phyloP scores from a whole-genome alignment of 148 eudicot genomes.

The Chenopodium quinoa region DNA sequence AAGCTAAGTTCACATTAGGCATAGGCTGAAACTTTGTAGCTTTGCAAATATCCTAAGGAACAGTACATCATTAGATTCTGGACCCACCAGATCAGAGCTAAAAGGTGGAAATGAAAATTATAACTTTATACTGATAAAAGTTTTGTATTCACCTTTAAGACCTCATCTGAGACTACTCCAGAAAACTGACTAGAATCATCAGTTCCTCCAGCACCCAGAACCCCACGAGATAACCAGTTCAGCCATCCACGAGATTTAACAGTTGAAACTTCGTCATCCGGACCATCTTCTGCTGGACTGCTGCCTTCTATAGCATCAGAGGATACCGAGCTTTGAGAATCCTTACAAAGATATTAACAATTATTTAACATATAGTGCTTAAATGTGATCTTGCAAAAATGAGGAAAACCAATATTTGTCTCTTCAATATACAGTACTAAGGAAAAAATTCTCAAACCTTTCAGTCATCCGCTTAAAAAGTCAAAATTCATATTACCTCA shows the following conservation, averaged over 20 bases:
- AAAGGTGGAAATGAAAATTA: not conserved
- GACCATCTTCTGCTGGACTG: slow-evolving; percentile 39
- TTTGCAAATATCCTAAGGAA: slow-evolving; percentile 84
- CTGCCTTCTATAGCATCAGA: slow-evolving; percentile 33
- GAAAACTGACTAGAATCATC: slow-evolving; percentile 94
- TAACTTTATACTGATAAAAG: not conserved
- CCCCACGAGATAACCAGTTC: slow-evolving; percentile 95
- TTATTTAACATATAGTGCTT: no score
- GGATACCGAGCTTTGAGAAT: slow-evolving; percentile 45
- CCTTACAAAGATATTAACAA: slow-evolving; percentile 35
- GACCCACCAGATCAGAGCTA: not conserved
- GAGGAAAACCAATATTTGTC: not conserved
- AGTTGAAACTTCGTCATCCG: slow-evolving; percentile 52
- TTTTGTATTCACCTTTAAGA: slow-evolving; percentile 61
- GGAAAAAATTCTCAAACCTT: no score
- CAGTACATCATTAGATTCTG: not conserved
- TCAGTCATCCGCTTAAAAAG: no score
- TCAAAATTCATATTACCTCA: no score
- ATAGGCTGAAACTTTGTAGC: slow-evolving; percentile 86
- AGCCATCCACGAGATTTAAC: slow-evolving; percentile 86
- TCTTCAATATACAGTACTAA: not conserved
- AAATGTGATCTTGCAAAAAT: not conserved
- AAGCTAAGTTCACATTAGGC: slow-evolving; percentile 37
- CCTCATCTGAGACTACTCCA: slow-evolving; percentile 95
- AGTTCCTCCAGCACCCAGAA: slow-evolving; percentile 98